A percentile compares a stretch with the other conserved stretches of the same genome.
Conservation (phyloP, 2,329 filamentous ascomycete genomes). For the Curvularia spicifera region DNA sequence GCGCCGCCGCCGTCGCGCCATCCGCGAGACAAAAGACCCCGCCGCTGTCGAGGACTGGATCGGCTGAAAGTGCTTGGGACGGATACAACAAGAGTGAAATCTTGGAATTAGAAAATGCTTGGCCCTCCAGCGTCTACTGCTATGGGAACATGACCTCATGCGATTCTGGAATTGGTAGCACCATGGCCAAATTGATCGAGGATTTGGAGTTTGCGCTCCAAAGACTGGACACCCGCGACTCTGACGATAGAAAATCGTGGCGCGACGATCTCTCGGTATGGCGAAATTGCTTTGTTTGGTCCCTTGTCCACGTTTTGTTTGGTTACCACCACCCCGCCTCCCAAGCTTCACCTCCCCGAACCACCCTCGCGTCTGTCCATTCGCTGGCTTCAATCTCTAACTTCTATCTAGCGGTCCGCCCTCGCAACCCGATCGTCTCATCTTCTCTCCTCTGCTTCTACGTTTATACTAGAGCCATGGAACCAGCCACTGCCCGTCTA, state of each 20-base stretch:
- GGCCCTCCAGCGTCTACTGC: constrained; percentile 23
- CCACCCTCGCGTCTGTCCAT: constrained; percentile 9
- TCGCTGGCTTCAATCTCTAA: constrained; percentile 30
- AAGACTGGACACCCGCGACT: constrained; percentile 37
- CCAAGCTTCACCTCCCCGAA: constrained; percentile 12
- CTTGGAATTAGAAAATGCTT: constrained; percentile 11
- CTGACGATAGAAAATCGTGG: constrained; percentile 25
- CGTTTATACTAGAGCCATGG: constrained; percentile 36
- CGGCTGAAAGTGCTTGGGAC: constrained; percentile 34
- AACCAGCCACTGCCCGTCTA: constrained; percentile 27
- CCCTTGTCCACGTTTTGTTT: constrained; percentile 25
- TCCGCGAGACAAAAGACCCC: constrained; percentile 46
- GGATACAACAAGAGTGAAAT: constrained; percentile 16
- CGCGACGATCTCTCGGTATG: constrained; percentile 43
- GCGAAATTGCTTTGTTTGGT: constrained; percentile 36
- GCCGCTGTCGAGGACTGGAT: constrained; percentile 45
- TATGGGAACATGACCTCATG: constrained; percentile 27
- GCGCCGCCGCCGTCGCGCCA: constrained; percentile 41
- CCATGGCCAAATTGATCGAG: constrained; percentile 32
- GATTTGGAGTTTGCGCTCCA: constrained; percentile 39
- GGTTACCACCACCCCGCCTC: constrained; percentile 20
- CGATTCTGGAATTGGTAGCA: constrained; percentile 35
- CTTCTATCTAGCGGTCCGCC: constrained; percentile 32
- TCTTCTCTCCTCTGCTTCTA: constrained; percentile 25
- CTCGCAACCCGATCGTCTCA: constrained; percentile 28